Base-by-base conservation (phyloP, 2,329 filamentous ascomycete species). In the Pestalotiopsis fici region DNA sequence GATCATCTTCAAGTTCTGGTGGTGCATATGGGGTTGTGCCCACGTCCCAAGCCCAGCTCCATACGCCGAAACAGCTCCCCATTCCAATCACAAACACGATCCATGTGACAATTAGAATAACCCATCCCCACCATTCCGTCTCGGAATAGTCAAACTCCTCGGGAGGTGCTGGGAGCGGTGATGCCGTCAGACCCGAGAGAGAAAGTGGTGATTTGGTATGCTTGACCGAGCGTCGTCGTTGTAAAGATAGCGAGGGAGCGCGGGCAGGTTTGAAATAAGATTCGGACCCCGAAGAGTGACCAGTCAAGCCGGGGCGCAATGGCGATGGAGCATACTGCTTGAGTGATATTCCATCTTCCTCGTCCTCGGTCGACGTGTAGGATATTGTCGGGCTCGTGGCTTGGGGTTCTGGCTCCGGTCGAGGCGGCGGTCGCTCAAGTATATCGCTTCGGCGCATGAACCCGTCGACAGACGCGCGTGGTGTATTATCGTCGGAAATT, bases 41-140 rank as follows among this genome's bases (percentile, higher is more conserved):
- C 2, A 98, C 95, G 82, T 98, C 95, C 96, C 96, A 99, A 2
- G 96, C 96, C 96, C 96, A 99, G 79, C 91, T 96, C 96, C 96
- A 99, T 25, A 98, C 90, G 25, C 93, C 95, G 59, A 98, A 86
- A 78, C 94, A 98, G 63, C 93, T 97, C 65, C 96, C 96, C 93
- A 99, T 98, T 37, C 96, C 96, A 0, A 96, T 89, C 23, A 98
- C 94, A 78, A 99, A 98, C 28, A 98, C 94, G 57, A 97, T 83
- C 96, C 97, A 99, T 0, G 97, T 99, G 59, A 93, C 91, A 54
- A 92, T 83, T 37, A 99, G 83, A 60, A 99, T 91, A 7, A 97
- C 91, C 94, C 95, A 99, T 0, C 96, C 96, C 95, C 96, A 99
- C 90, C 93, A 97, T 74, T 96, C 95, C 0, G 96, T 99, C 82